A percentile compares a stretch with the other conserved stretches of the same genome.
phyloP scores from a whole-genome alignment of 2,329 filamentous ascomycete genomes.

The Xylaria sp. region DNA sequence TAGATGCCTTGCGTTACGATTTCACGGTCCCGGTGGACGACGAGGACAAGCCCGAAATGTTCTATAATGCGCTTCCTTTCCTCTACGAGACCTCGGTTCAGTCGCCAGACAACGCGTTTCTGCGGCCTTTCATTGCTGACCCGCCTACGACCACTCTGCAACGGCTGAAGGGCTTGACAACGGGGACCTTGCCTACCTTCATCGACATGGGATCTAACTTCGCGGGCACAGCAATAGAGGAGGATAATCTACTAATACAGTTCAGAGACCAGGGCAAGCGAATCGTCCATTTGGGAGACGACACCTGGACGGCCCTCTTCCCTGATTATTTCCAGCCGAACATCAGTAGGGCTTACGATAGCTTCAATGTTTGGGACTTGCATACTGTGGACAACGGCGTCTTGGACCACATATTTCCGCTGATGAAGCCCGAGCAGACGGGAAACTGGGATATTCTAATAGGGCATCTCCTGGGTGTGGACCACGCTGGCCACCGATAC shows the following conservation, averaged over 20 bases:
- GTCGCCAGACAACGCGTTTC: conserved; percentile 79
- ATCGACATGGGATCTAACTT: conserved; percentile 95
- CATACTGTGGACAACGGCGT: conserved; percentile 97
- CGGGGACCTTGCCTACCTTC: conserved; percentile 92
- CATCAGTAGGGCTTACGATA: conserved; percentile 88
- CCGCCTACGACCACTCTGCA: conserved; percentile 93
- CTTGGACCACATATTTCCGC: conserved; percentile 83
- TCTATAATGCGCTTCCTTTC: conserved; percentile 86
- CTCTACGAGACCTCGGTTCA: conserved; percentile 79
- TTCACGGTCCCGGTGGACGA: conserved; percentile 82
- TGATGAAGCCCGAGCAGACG: conserved; percentile 67
- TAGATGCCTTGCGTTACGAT: conserved; percentile 95
- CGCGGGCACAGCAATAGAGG: conserved; percentile 90
- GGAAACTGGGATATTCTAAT: conserved; percentile 91
- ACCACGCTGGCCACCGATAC: conserved; percentile 95
- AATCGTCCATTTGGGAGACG: conserved; percentile 93
- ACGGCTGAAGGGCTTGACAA: conserved; percentile 89
- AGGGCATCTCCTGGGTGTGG: conserved; percentile 91
- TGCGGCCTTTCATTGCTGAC: conserved; percentile 95
- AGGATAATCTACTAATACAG: conserved; percentile 78
- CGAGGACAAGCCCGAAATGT: conserved; percentile 59
- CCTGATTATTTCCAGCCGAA: conserved; percentile 90
- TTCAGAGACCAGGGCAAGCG: conserved; percentile 67
- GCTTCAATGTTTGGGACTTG: conserved; percentile 97
- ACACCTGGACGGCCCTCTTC: conserved; percentile 94